Base-by-base conservation (phyloP, 75 land plant genomes). In the Picea glauca region DNA sequence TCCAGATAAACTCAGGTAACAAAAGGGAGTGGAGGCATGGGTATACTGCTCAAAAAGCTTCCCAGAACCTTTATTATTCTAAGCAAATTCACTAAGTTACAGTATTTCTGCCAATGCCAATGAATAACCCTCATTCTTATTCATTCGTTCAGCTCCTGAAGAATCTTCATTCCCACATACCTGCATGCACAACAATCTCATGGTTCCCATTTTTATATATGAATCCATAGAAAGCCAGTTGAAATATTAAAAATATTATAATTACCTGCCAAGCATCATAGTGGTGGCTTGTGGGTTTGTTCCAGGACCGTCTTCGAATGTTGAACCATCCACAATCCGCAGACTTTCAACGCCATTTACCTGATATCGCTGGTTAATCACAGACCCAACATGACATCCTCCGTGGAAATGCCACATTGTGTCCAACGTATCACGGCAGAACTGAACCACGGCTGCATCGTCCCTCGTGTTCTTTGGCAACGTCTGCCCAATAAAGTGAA, bases 321-420 rank as follows among this genome's bases (percentile, higher is more conserved):
- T 86, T 15, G 92, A 87, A 15, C 93, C 93, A 76, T 92, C 93
- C 15, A 92, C 61, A 8, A 92, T 85, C 63, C 93, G 77, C 0
- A 92, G 80, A 7, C 83, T 76, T 57, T 87, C 82, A 32, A 91
- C 93, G 7, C 94, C 93, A 2, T 82, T 57, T 1, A 90, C 90
- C 54, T 79, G 62, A 31, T 88, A 83, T 7, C 74, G 82, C 1
- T 31, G 33, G 59, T 90, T 85, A 13, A 92, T 87, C 6, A 88
- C 90, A 30, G 21, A 23, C 9, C 87, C 85, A 0, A 90, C 88
- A 13, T 77, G 85, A 76, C 87, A 87, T 1, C 93, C 92, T 13
- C 93, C 93, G 61, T 91, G 93, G 80, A 85, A 91, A 78, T 91
- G 93, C 92, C 92, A 90, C 31, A 92, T 85, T 2, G 90, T 92